A percentile compares a stretch with the other conserved stretches of the same genome.
Conservation (phyloP, 495 filamentous ascomycete species). For the Tuber umbilicatum region DNA sequence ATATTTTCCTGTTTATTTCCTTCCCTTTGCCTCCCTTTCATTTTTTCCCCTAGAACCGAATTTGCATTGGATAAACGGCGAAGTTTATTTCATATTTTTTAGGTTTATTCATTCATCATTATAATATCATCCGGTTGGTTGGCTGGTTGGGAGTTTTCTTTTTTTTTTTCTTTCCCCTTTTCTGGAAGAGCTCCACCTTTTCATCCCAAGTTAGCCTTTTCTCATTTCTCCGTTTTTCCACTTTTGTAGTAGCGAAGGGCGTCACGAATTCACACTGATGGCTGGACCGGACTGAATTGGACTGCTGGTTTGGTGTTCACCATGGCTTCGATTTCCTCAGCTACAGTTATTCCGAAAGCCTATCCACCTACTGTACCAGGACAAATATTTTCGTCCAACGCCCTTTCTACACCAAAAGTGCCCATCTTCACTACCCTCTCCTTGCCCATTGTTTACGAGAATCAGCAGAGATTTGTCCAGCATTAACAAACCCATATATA, state of each 20-base stretch:
- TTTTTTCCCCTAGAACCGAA: not conserved
- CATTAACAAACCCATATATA: no score
- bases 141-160: not conserved
- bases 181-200: constrained; percentile 13
- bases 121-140: not conserved
- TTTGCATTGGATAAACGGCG: not conserved
- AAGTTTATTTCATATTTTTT: not conserved
- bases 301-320: not conserved
- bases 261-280: no score
- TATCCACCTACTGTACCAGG: no score
- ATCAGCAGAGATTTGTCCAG: no score
- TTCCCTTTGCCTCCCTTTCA: not conserved
- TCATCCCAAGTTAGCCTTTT: constrained; percentile 1
- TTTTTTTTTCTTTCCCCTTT: not conserved
- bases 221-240: not conserved
- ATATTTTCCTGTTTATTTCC: not conserved
- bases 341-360: not conserved
- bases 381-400: no score
- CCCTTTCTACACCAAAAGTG: no score
- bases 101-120: not conserved
- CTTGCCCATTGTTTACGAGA: no score
- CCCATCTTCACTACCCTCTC: no score
- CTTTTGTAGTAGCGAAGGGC: no score
- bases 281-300: not conserved
- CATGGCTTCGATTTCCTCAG: not conserved